Evolutionary conservation across 441 rosid species (phyloP), one percentile per base, ranked within the genome.

Genomic region (Pelargonium australe): DNA sequence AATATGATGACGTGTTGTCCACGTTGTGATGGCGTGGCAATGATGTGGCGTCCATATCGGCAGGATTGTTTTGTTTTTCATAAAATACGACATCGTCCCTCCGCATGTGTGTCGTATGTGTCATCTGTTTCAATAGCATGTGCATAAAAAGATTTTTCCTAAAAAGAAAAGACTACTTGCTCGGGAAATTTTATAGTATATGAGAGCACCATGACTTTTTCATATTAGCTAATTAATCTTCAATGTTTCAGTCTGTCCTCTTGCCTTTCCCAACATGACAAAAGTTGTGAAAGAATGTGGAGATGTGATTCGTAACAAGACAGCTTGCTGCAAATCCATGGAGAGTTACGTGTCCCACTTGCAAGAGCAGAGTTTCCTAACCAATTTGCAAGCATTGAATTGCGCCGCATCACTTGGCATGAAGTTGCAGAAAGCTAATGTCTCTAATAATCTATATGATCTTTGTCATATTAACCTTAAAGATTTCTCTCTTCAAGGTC

Each of bases 401-500:
- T 79, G 82, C 65, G 82, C 82, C 25, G 71, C 76, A 14, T 70
- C 64, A 43, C 82, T 79, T 12, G 82, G 82, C 31, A 71, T 76
- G 69, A 76, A 69, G 65, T 73, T 79, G 76, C 82, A 79, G 76
- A 74, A 73, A 63, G 74, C 78, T 66, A 79, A 76, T 66, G 72
- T 79, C 67, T 65, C 76, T 13, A 53, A 58, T 45, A 73, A 79
- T 67, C 72, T 79, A 25, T 79, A 76, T 45, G 55, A 76, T 53
- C 80, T 79, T 64, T 79, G 82, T 73, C 82, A 71, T 28, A 77
- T 76, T 34, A 76, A 66, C 73, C 82, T 79, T 65, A 79, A 76
- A 71, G 80, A 76, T 70, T 79, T 79, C 74, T 79, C 82, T 40
- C 75, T 76, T 71, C 82, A 79, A 79, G 82, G 82, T 79, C 65